Base-by-base conservation (phyloP, 495 filamentous ascomycete species). In the Ascodesmis nigricans region DNA sequence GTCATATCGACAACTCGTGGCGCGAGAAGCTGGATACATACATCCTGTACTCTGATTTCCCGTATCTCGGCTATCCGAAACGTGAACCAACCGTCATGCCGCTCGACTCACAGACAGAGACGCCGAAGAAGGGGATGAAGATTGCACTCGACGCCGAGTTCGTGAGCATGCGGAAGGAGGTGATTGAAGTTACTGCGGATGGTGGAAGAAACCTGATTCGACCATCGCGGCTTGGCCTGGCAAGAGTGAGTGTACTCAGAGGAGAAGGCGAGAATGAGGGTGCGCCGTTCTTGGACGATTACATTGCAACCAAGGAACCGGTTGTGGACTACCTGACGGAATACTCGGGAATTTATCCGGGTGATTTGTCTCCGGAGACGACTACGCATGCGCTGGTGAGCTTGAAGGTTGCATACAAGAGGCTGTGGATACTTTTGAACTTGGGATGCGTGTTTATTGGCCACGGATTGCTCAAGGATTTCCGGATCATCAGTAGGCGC, bases 91-190 rank as follows among this genome's bases (percentile, higher is more conserved):
- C 42, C 20, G 18, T 35, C 8, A 25, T 31, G 15, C 21, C 33
- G 4, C 40, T 43, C 21, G 19, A 26, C 18, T 34, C 42, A 14
- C 61, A 60, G 5, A 52, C 65, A 20, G 83, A 91, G 52, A 63
- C 61, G 4, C 87, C 78, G 4, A 58, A 60, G 2, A 58, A 65
- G 3, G 70, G 73, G 10, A 81, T 71, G 0, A 71, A 80, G 11
- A 67, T 92, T 30, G 90, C 80, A 3, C 69, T 99, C 9, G 87
- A 99, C 50, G 83, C 87, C 0, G 87, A 99, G 55, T 95, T 95
- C 35, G 87, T 99, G 8, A 69, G 75, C 30, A 63, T 95, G 6
- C 75, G 84, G 45, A 72, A 82, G 40, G 77, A 82, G 31, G 83
- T 91, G 56, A 82, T 91, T 33, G 76, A 90, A 40, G 75, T 95